Percentiles rank a stretch among this genome's conserved stretches.
Evolutionary conservation across 1,284 basidiomycete genomes (phyloP).

Genomic region (Moesziomyces globuligerus): DNA sequence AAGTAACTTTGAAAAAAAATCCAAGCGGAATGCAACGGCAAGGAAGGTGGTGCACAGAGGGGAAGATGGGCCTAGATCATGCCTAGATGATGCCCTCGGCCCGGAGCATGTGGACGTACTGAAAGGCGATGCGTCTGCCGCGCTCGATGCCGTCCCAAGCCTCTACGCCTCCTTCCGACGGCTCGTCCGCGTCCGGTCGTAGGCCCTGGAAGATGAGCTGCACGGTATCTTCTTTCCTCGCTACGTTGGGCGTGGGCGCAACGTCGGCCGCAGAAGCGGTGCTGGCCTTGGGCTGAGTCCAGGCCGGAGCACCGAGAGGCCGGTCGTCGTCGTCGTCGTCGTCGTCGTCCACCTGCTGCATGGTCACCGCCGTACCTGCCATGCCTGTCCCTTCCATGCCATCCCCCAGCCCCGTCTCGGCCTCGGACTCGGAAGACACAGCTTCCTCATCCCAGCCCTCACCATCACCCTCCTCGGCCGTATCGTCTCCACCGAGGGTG

Average conservation of each 20-base stretch:
- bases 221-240: constrained; percentile 27
- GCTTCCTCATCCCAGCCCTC: constrained; percentile 15
- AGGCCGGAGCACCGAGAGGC: constrained; percentile 31
- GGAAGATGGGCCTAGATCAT: background rate
- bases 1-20: too few relatives aligned
- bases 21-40: too few relatives aligned
- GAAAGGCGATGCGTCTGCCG: constrained; percentile 38
- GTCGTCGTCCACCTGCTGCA: constrained; percentile 39
- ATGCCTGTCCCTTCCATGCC: constrained; percentile 3
- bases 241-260: background rate
- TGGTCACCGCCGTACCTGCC: constrained; percentile 30
- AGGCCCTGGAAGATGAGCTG: constrained; percentile 46
- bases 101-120: constrained; percentile 49
- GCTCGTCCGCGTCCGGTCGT: constrained; percentile 5
- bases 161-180: background rate
- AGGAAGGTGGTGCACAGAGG: too few relatives aligned
- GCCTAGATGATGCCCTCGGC: constrained; percentile 45
- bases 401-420: constrained; percentile 1
- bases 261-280: background rate
- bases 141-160: constrained; percentile 45
- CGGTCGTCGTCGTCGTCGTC: constrained; percentile 49
- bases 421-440: constrained; percentile 21
- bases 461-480: constrained; percentile 3
- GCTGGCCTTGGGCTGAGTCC: constrained; percentile 8
- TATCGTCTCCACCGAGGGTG: constrained; percentile 24